Percentiles rank a stretch among this genome's conserved stretches.
phyloP scores from a whole-genome alignment of 108 stramenopile genomes.

The Skeletonema costatum region DNA sequence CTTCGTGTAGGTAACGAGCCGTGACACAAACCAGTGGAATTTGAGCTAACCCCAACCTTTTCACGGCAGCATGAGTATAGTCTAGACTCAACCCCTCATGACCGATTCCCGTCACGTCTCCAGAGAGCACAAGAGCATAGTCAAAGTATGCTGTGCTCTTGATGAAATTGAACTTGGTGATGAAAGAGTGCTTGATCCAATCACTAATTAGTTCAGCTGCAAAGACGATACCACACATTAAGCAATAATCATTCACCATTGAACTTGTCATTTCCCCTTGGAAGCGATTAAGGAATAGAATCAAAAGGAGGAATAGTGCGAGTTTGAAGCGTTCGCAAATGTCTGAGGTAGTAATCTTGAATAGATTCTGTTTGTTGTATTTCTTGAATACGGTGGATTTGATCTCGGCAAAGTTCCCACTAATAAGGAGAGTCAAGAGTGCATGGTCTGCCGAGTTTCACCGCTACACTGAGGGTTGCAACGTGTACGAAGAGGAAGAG shows the following conservation, averaged over 20 bases:
- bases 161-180: constrained; percentile 96
- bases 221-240: constrained; percentile 81
- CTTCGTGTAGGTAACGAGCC: constrained; percentile 78
- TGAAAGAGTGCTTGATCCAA: constrained; percentile 97
- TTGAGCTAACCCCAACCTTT: constrained; percentile 91
- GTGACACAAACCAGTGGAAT: constrained; percentile 93
- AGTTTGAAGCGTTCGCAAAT: constrained; percentile 90
- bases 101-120: constrained; percentile 88
- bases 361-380: constrained; percentile 95
- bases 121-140: constrained; percentile 83
- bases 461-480: constrained; percentile 88
- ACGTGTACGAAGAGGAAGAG: constrained; percentile 82
- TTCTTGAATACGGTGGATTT: constrained; percentile 98
- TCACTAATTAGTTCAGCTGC: constrained; percentile 89
- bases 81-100: constrained; percentile 89
- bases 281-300: constrained; percentile 75
- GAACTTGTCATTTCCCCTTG: constrained; percentile 80
- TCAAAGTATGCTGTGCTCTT: constrained; percentile 81
- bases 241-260: constrained; percentile 68
- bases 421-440: constrained; percentile 89
- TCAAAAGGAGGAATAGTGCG: constrained; percentile 75
- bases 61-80: constrained; percentile 92
- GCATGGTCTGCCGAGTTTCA: constrained; percentile 89
- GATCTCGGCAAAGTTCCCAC: constrained; percentile 99
- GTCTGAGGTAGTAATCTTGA: constrained; percentile 93